These are phyloP conservation scores for Lodderomyces margitis DNA, from an alignment of 1,139 yeast species.

Conservation along the genomic window DNA sequence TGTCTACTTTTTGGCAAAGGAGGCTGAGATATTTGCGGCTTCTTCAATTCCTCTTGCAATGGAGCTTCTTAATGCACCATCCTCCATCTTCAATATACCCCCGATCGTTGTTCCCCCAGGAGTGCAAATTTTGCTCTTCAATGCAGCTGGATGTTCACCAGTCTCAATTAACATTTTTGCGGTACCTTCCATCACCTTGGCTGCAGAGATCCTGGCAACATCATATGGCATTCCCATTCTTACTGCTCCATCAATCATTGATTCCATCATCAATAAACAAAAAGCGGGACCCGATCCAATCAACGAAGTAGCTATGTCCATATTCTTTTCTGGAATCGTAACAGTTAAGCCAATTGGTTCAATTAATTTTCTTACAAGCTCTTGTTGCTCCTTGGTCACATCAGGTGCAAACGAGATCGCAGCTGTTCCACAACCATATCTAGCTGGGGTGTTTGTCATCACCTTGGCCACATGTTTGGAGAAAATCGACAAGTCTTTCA, in stretches of 20 bases:
- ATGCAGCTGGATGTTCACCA: conserved; percentile 89
- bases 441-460: conserved; percentile 98
- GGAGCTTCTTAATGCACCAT: conserved; percentile 81
- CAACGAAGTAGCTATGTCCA: conserved; percentile 94
- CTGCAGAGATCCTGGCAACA: conserved; percentile 85
- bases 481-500: conserved; percentile 58
- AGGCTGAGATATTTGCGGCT: conserved; percentile 81
- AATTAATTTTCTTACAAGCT: conserved; percentile 56
- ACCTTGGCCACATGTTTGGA: conserved; percentile 73
- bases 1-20: conserved; percentile 63
- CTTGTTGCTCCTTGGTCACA: conserved; percentile 47
- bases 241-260: conserved; percentile 91
- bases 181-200: conserved; percentile 95
- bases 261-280: conserved; percentile 83
- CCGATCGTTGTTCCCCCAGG: conserved; percentile 99
- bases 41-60: conserved; percentile 88
- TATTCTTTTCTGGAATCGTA: conserved; percentile 81
- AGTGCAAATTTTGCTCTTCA: conserved; percentile 88
- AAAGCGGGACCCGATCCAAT: conserved; percentile 98
- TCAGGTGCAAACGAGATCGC: conserved; percentile 68
- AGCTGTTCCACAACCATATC: conserved; percentile 90
- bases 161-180: conserved; percentile 83
- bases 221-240: conserved; percentile 91
- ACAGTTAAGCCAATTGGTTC: conserved; percentile 68
- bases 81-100: conserved; percentile 91